phyloP scores from a whole-genome alignment of 116 monocot species.

The Phalaenopsis hybrid region DNA sequence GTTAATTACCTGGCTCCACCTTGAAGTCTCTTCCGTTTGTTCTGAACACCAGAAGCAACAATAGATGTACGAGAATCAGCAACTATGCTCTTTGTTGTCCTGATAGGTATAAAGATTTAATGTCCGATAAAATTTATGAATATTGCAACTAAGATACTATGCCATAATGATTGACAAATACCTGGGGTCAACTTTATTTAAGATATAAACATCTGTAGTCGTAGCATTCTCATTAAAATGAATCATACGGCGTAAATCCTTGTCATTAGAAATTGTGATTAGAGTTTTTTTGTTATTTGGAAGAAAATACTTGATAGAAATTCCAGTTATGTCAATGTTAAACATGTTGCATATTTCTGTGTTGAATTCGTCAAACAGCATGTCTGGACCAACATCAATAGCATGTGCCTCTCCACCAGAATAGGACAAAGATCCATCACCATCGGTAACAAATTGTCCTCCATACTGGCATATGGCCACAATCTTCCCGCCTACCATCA shows the following conservation, averaged over 20 bases:
- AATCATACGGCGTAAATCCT: conserved; percentile 42
- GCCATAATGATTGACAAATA: conserved; percentile 9
- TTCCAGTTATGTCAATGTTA: conserved; percentile 18
- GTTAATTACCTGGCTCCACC: conserved; percentile 14
- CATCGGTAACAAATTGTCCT: conserved; percentile 27
- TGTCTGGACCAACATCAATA: conserved; percentile 29
- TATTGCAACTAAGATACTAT: not conserved
- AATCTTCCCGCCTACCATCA: conserved; percentile 17
- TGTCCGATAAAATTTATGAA: not conserved
- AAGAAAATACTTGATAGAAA: conserved; percentile 43
- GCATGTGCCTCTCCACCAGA: conserved; percentile 48
- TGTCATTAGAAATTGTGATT: conserved; percentile 42
- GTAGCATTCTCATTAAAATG: conserved; percentile 27
- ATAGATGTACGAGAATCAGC: conserved; percentile 39
- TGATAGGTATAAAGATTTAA: not conserved
- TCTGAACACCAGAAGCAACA: conserved; percentile 12
- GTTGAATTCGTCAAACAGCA: conserved; percentile 34
- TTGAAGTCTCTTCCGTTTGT: conserved; percentile 22
- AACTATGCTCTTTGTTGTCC: conserved; percentile 26
- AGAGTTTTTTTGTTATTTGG: conserved; percentile 27
- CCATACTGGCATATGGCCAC: conserved; percentile 45
- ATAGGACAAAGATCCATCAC: conserved; percentile 29
- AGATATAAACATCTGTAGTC: conserved; percentile 18
- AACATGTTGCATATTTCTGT: conserved; percentile 32
- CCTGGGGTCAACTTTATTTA: conserved; percentile 23